Percentiles rank a stretch among this genome's conserved stretches.
Evolutionary conservation across 2,329 filamentous ascomycete genomes (phyloP).

Genomic region (Lachnellula suecica): DNA sequence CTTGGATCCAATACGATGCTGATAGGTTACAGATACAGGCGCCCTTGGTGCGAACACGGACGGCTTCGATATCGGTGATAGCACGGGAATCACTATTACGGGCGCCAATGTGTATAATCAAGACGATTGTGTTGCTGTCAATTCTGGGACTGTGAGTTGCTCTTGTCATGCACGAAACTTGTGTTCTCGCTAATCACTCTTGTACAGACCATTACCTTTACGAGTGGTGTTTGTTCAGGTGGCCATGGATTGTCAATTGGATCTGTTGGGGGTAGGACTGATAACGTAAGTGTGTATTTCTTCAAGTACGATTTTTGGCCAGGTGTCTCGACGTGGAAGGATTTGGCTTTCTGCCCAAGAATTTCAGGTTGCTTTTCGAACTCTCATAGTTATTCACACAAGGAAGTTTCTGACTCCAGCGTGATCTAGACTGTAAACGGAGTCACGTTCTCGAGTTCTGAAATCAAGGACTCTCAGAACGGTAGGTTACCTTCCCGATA

Average conservation of each 20-base stretch:
- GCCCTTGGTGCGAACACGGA: constrained; percentile 49
- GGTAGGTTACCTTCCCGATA: constrained; percentile 42
- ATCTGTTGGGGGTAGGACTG: constrained; percentile 53
- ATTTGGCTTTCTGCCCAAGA: no score
- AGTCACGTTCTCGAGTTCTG: constrained; percentile 48
- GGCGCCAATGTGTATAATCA: constrained; percentile 53
- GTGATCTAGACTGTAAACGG: constrained; percentile 49
- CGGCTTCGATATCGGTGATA: constrained; percentile 47
- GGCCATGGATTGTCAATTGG: constrained; percentile 53
- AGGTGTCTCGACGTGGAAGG: no score
- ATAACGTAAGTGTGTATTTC: no score
- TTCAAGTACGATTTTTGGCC: no score
- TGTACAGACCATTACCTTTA: constrained; percentile 33
- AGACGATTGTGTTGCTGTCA: constrained; percentile 58
- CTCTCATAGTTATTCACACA: no score
- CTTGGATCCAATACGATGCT: background rate
- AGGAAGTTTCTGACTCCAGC: no score
- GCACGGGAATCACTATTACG: constrained; percentile 45
- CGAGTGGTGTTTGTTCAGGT: constrained; percentile 24
- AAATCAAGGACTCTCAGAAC: constrained; percentile 49
- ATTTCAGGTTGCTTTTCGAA: no score
- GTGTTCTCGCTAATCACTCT: constrained; percentile 4
- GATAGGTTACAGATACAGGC: constrained; percentile 11
- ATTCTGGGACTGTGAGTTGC: constrained; percentile 45
- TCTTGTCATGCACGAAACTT: constrained; percentile 38